phyloP scores from a whole-genome alignment of 2,329 filamentous ascomycete species.

The Alternaria gaisen region DNA sequence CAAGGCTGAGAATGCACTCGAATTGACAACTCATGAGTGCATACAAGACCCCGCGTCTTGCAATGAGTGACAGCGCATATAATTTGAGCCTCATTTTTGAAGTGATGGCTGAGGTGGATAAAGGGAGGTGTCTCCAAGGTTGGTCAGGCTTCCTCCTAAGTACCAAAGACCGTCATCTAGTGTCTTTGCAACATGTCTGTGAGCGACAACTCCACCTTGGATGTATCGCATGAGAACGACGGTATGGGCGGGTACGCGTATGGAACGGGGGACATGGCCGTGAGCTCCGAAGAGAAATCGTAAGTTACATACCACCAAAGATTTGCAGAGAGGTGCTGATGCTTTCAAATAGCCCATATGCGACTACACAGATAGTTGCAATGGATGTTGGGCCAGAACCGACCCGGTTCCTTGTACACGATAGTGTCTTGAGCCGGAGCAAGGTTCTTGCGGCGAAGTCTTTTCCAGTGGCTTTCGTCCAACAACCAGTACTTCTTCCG shows the following conservation, averaged over 20 bases:
- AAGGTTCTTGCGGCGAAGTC: conserved; percentile 28
- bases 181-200: not conserved
- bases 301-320: not conserved
- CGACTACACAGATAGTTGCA: conserved; percentile 25
- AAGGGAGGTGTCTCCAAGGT: not conserved
- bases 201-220: conserved; percentile 6
- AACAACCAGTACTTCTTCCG: conserved; percentile 29
- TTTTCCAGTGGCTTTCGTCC: conserved; percentile 15
- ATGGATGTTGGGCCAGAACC: conserved; percentile 32
- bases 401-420: conserved; percentile 36
- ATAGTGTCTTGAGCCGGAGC: conserved; percentile 34
- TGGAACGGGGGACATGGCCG: not conserved
- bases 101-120: not conserved
- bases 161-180: not conserved
- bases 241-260: not conserved
- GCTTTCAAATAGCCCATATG: conserved; percentile 26
- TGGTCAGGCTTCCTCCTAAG: not conserved
- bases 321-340: not conserved
- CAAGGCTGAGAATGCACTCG: conserved; percentile 3
- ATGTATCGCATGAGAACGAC: not conserved
- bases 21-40: conserved; percentile 13
- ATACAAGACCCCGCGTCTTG: not conserved
- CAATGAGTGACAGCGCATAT: not conserved
- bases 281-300: conserved; percentile 13
- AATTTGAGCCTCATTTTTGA: conserved; percentile 4